A percentile compares a stretch with the other conserved stretches of the same genome.
These are phyloP conservation scores for Annona cherimola DNA, from an alignment of 164 flowering plant species.

Conservation along the genomic window DNA sequence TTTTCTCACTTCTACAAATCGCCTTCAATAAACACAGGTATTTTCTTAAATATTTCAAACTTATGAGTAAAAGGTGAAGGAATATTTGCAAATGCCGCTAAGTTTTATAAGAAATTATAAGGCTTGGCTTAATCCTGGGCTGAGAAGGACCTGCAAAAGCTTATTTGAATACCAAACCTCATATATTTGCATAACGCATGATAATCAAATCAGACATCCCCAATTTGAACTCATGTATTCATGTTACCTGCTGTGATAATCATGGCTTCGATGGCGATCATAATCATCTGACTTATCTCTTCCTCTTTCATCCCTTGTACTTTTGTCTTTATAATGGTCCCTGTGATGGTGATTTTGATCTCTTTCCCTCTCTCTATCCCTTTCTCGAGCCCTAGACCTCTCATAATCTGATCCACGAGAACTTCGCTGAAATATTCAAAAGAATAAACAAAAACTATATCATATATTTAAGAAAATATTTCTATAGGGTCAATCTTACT, in stretches of 20 bases:
- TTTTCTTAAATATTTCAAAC: too few relatives aligned
- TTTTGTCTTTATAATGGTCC: constrained; percentile 34
- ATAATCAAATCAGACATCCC: neutral
- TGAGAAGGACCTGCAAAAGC: neutral
- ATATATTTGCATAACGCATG: neutral
- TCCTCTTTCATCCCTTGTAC: constrained; percentile 33
- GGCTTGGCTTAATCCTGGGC: too few relatives aligned
- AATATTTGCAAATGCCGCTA: too few relatives aligned
- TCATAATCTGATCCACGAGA: constrained; percentile 40
- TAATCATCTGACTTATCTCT: constrained; percentile 32
- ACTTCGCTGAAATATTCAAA: constrained; percentile 24
- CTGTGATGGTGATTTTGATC: constrained; percentile 38
- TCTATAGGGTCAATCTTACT: too few relatives aligned
- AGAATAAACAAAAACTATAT: neutral
- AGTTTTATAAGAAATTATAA: too few relatives aligned
- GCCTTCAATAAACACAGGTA: too few relatives aligned
- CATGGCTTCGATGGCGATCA: constrained; percentile 31
- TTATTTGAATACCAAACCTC: neutral
- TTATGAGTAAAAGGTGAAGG: too few relatives aligned
- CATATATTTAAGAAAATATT: too few relatives aligned
- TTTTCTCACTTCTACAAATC: too few relatives aligned
- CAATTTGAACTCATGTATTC: neutral
- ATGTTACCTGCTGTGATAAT: constrained; percentile 36
- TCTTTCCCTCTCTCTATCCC: constrained; percentile 34
- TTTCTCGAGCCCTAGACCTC: constrained; percentile 34